phyloP scores from a whole-genome alignment of 1,139 yeast genomes.

The Suhomyces atakaporum region DNA sequence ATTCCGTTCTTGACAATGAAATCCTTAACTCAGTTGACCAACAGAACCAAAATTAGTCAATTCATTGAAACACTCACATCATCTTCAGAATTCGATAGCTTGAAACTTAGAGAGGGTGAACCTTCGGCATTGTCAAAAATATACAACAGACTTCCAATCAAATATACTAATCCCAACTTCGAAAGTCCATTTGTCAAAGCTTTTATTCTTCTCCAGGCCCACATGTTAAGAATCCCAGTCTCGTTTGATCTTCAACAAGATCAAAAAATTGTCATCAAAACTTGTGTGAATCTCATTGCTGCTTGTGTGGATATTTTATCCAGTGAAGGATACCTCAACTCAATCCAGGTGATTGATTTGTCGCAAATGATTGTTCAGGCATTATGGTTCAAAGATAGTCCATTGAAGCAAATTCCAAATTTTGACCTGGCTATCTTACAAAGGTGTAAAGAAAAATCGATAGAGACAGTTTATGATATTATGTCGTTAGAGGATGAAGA shows the following conservation, averaged over 20 bases:
- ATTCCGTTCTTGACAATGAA: slow-evolving; percentile 69
- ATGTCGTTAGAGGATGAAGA: slow-evolving; percentile 84
- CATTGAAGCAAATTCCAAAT: slow-evolving; percentile 80
- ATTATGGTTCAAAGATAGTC: slow-evolving; percentile 72
- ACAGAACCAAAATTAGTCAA: slow-evolving; percentile 59
- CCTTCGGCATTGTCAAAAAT: slow-evolving; percentile 48
- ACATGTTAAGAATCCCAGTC: slow-evolving; percentile 61
- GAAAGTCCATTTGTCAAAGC: slow-evolving; percentile 68
- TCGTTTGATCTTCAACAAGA: slow-evolving; percentile 65
- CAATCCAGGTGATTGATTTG: slow-evolving; percentile 82
- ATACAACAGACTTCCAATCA: slow-evolving; percentile 64
- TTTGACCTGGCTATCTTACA: slow-evolving; percentile 55
- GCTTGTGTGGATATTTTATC: slow-evolving; percentile 78
- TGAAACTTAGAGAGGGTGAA: slow-evolving; percentile 68
- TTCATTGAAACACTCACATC: slow-evolving; percentile 67
- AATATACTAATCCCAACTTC: slow-evolving; percentile 36
- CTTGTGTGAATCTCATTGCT: slow-evolving; percentile 53
- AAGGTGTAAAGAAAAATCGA: slow-evolving; percentile 57
- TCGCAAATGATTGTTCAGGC: slow-evolving; percentile 90
- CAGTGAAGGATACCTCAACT: slow-evolving; percentile 77
- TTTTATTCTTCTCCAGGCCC: slow-evolving; percentile 77
- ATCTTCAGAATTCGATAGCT: slow-evolving; percentile 66
- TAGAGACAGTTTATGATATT: slow-evolving; percentile 78
- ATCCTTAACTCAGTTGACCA: slow-evolving; percentile 52
- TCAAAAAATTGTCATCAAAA: slow-evolving; percentile 51